Evolutionary conservation across 129 eudicot genomes (phyloP).

Genomic region (Sambucus nigra): DNA sequence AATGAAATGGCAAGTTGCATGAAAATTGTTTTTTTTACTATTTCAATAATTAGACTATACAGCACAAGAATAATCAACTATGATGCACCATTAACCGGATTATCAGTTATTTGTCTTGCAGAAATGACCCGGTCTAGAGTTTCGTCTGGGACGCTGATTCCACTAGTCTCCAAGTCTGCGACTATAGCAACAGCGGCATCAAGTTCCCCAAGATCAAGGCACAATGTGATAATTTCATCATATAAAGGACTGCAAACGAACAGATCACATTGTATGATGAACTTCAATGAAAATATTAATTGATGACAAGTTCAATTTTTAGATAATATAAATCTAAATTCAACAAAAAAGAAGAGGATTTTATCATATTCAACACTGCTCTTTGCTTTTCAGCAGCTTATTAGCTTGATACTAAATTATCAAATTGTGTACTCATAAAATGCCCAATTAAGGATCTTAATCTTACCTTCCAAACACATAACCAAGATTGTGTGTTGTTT

Average conservation of each 20-base stretch:
- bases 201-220: conserved; percentile 89
- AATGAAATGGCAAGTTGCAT: not conserved
- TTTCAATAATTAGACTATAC: not conserved
- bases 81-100: conserved; percentile 39
- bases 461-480: conserved; percentile 80
- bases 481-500: conserved; percentile 73
- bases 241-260: conserved; percentile 64
- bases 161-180: conserved; percentile 85
- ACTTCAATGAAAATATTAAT: not conserved
- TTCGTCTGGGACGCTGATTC: conserved; percentile 79
- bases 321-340: not conserved
- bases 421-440: not conserved
- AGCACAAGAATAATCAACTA: not conserved
- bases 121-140: conserved; percentile 76
- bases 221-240: conserved; percentile 69
- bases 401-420: too few relatives aligned
- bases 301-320: not conserved
- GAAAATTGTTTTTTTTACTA: not conserved
- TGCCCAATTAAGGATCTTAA: conserved; percentile 2
- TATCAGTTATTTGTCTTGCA: conserved; percentile 54
- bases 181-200: conserved; percentile 90
- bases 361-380: too few relatives aligned
- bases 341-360: too few relatives aligned
- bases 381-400: too few relatives aligned
- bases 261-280: not conserved